Conservation (phyloP, 2,329 filamentous ascomycete species). For the Sphaerulina vaccinii region DNA sequence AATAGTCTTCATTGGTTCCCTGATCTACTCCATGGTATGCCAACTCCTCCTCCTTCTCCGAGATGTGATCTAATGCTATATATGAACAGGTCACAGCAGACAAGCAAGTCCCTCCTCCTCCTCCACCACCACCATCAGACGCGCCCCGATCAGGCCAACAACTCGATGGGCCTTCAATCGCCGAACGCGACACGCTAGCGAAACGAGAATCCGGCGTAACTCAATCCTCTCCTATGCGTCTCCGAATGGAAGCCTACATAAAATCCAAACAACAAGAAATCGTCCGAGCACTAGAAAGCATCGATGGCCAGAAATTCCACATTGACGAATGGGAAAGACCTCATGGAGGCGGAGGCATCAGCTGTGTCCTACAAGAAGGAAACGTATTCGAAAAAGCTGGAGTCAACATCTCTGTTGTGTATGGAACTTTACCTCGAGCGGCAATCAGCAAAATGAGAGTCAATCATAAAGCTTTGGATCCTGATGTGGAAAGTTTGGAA, state of each 20-base stretch:
- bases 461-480: constrained; percentile 87
- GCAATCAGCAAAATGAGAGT: constrained; percentile 91
- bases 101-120: constrained; percentile 22
- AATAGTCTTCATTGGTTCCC: constrained; percentile 52
- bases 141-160: constrained; percentile 32
- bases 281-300: constrained; percentile 73
- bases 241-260: constrained; percentile 96
- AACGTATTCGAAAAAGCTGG: constrained; percentile 98
- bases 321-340: constrained; percentile 84
- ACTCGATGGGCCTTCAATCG: constrained; percentile 67
- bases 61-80: background rate
- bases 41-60: too few relatives aligned
- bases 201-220: constrained; percentile 77
- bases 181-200: constrained; percentile 76
- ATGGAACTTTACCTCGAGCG: constrained; percentile 80
- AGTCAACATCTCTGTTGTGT: constrained; percentile 92
- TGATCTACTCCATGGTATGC: constrained; percentile 61
- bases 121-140: constrained; percentile 1
- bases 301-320: constrained; percentile 81
- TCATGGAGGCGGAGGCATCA: constrained; percentile 88
- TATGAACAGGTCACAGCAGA: constrained; percentile 42
- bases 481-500: constrained; percentile 75
- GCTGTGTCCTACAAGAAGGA: constrained; percentile 91
- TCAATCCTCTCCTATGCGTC: constrained; percentile 84
- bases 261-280: constrained; percentile 90